These are phyloP conservation scores for Candida caryicola DNA, from an alignment of 805 yeast genomes.

Conservation along the genomic window DNA sequence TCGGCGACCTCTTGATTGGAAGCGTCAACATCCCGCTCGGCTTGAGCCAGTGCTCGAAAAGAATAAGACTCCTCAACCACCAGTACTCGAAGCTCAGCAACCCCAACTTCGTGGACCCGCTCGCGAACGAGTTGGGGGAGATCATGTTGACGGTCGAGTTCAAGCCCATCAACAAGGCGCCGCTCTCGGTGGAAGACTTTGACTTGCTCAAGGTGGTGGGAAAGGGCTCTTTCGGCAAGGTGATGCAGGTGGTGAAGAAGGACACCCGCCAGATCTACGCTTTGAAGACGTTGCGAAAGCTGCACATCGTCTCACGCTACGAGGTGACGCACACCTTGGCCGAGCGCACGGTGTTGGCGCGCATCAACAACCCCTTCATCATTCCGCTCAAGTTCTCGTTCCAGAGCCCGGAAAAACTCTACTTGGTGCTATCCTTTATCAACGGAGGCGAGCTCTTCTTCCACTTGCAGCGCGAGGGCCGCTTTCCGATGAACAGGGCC, in stretches of 20 bases:
- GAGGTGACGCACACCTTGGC: constrained; percentile 97
- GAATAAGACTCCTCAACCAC: constrained; percentile 64
- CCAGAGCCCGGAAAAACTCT: constrained; percentile 94
- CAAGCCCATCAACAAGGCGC: constrained; percentile 59
- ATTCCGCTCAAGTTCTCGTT: constrained; percentile 95
- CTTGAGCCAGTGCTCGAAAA: constrained; percentile 47
- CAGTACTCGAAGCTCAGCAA: constrained; percentile 41
- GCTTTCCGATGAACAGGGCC: constrained; percentile 83
- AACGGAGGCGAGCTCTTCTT: constrained; percentile 97
- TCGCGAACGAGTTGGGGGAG: constrained; percentile 42
- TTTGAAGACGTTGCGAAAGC: constrained; percentile 86
- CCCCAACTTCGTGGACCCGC: constrained; percentile 37
- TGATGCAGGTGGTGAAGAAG: constrained; percentile 95
- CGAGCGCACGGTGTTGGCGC: constrained; percentile 91
- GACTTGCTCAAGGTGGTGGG: constrained; percentile 93
- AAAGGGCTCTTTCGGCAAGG: constrained; percentile 97
- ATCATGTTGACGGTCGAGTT: constrained; percentile 65
- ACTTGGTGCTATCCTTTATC: constrained; percentile 85
- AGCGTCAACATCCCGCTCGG: constrained; percentile 62
- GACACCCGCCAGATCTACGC: constrained; percentile 96
- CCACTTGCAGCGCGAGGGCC: constrained; percentile 88
- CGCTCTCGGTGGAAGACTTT: constrained; percentile 84
- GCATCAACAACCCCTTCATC: constrained; percentile 90
- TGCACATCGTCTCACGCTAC: constrained; percentile 88
- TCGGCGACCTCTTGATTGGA: constrained; percentile 74